Evolutionary conservation across 345 rosid genomes (phyloP), one percentile per base, ranked within the genome.

Genomic region (Populus simonii): DNA sequence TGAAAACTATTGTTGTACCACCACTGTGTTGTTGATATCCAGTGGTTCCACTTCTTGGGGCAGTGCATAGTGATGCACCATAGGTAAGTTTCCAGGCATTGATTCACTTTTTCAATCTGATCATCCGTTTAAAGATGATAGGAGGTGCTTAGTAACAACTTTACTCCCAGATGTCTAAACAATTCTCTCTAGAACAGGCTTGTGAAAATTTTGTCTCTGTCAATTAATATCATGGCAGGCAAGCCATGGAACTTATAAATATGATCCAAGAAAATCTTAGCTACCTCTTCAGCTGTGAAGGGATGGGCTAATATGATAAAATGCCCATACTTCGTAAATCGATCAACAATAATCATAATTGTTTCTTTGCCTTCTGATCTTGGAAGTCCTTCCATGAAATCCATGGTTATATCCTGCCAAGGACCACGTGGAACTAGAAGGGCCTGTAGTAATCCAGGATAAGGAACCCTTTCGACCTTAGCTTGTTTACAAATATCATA

Each of bases 361-460:
- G 0, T 22, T 2, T 25, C 5, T 3, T 68, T 68, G 0, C 51
- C 16, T 2, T 68, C 7, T 0, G 18, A 68, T 3, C 9, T 20
- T 7, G 9, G 18, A 3, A n/a, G 2, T 7, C 15, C 3, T 6
- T 35, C 4, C 1, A 67, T 18, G 1, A 35, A 35, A 6, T 39
- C 71, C 71, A 68, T 68, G 2, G 31, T 38, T 1, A 39, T 22
- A 10, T 68, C 13, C 11, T 3, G 16, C 1, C 36, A 67, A 2
- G 4, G 3, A 0, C 67, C 17, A 0, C 3, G 0, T 33, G 6
- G 45, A 7, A 22, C 12, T 1, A 16, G 45, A 2, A 67, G 20
- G 3, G 23, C 13, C 0, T 67, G 6, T 5, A 18, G 5, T 1
- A 35, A 0, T 0, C 45, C 13, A 0, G 12, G 13, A 3, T 10